Conservation (phyloP, 768 basidiomycete genomes). For the Agaricus subrufescens region DNA sequence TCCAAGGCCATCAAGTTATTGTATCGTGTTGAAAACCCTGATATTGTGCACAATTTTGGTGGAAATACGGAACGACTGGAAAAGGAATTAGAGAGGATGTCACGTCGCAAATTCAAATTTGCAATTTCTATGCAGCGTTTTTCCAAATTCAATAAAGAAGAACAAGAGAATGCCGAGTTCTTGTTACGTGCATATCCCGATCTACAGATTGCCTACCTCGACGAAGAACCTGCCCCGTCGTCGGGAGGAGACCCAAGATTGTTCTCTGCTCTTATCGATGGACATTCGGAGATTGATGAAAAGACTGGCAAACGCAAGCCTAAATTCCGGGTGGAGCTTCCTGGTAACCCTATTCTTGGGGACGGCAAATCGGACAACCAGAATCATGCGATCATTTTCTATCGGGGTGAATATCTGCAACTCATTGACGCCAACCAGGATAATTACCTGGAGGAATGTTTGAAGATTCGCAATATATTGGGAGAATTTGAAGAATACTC, state of each 20-base stretch:
- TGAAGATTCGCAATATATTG: conserved; percentile 97
- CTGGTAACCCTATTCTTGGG: conserved; percentile 97
- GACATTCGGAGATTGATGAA: conserved; percentile 93
- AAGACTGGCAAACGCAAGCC: conserved; percentile 86
- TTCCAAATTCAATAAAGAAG: conserved; percentile 99
- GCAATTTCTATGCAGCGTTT: conserved; percentile 98
- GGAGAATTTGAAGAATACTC: conserved; percentile 97
- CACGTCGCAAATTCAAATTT: conserved; percentile 97
- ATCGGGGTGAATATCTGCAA: conserved; percentile 97
- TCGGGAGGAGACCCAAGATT: conserved; percentile 86
- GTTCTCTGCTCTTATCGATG: conserved; percentile 94
- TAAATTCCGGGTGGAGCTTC: conserved; percentile 96
- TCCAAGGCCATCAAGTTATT: conserved; percentile 99
- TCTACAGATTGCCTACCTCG: conserved; percentile 95
- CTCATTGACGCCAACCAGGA: conserved; percentile 99
- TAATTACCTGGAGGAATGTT: conserved; percentile 97
- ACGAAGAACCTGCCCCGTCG: conserved; percentile 81
- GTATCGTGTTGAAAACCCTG: conserved; percentile 98
- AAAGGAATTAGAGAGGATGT: conserved; percentile 94
- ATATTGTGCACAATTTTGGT: conserved; percentile 92
- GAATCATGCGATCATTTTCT: conserved; percentile 99
- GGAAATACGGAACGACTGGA: conserved; percentile 96
- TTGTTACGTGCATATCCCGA: conserved; percentile 96
- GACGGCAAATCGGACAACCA: conserved; percentile 99
- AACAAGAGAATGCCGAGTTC: conserved; percentile 98